Percentiles rank a stretch among this genome's conserved stretches.
Evolutionary conservation across 2,329 filamentous ascomycete genomes (phyloP).

Genomic region (Chaetomiaceae sp.): DNA sequence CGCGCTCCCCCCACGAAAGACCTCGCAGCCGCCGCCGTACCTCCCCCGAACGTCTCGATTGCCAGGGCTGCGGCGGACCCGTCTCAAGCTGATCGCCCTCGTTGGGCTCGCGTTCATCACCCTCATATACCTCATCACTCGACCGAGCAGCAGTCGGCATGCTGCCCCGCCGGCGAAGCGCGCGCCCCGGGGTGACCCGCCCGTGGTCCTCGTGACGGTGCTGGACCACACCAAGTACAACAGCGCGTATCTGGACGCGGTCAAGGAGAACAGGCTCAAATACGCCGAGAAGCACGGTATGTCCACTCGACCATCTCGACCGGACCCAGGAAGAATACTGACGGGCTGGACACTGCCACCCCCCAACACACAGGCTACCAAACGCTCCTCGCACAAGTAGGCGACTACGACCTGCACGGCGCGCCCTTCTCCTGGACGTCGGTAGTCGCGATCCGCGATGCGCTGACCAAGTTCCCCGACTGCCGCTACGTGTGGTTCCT

Average conservation of each 20-base stretch:
- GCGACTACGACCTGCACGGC: constrained; percentile 66
- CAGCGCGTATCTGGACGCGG: constrained; percentile 62
- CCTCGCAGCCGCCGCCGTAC: constrained; percentile 70
- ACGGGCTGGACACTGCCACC: background rate
- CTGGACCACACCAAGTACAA: constrained; percentile 64
- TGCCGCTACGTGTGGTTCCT: constrained; percentile 83
- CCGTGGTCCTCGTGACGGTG: constrained; percentile 78
- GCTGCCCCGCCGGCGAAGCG: constrained; percentile 27
- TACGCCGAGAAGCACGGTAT: constrained; percentile 86
- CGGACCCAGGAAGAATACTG: background rate
- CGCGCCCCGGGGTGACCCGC: constrained; percentile 50
- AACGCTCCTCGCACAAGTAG: constrained; percentile 73
- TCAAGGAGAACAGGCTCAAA: constrained; percentile 75
- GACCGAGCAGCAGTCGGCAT: constrained; percentile 25
- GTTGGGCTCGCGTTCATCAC: constrained; percentile 50
- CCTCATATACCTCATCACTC: constrained; percentile 57
- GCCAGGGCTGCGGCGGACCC: constrained; percentile 44
- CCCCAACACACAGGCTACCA: constrained; percentile 64
- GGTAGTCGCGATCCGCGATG: constrained; percentile 83
- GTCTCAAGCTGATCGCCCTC: constrained; percentile 55
- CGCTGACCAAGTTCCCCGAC: constrained; percentile 73
- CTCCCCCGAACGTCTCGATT: constrained; percentile 54
- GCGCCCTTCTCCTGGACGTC: constrained; percentile 65
- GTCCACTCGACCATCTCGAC: too few species aligned
- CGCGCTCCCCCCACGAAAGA: constrained; percentile 81